Base-by-base conservation (phyloP, 78 protist genomes). In the Cavenderia fasciculata region DNA sequence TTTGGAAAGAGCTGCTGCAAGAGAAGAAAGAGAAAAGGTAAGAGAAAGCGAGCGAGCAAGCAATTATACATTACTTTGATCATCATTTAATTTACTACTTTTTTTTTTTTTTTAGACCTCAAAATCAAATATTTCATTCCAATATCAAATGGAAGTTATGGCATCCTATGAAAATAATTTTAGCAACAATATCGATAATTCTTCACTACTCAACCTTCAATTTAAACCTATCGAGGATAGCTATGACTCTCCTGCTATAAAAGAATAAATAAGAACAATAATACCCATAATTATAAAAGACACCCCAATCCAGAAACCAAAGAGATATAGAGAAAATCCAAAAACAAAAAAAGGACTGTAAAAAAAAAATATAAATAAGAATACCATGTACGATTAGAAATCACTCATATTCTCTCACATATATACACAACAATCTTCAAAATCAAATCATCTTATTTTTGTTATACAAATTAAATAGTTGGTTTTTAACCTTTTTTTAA, bases 11-110 rank as follows among this genome's bases (percentile, higher is more conserved):
- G 57, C 62, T 40, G 90, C 90, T 41, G 90, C 90, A 11, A 82
- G 76, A 68, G 90, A 82, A 57, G 90, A 76, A 43, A 82, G 90
- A 69, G 90, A 82, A 82, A 82, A 68, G 73, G 90, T 66, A 68
- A 68, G 36, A 14, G 63, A 38, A 54, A 21, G 12, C 33, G 8
- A n/a, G 2, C 0, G n/a, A 23, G 6, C 14, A 16, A 57, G 41
- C 27, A 57, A 57, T 0, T 1, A 14, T 57, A n/a, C n/a, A n/a
- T n/a, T n/a, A n/a, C n/a, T n/a, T n/a, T n/a, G n/a, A n/a, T n/a
- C n/a, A n/a, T n/a, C n/a, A n/a, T n/a, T n/a, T n/a, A n/a, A n/a
- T n/a, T 14, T 46, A 46, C 33, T 11, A 69, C 4, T 36, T 44
- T 61, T 33, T 11, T 75, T 40, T 12, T 43, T 59, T 44, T 47